Evolutionary conservation across 2,329 filamentous ascomycete genomes (phyloP), one percentile per base, ranked within the genome.

Genomic region (Penicillium sp.): DNA sequence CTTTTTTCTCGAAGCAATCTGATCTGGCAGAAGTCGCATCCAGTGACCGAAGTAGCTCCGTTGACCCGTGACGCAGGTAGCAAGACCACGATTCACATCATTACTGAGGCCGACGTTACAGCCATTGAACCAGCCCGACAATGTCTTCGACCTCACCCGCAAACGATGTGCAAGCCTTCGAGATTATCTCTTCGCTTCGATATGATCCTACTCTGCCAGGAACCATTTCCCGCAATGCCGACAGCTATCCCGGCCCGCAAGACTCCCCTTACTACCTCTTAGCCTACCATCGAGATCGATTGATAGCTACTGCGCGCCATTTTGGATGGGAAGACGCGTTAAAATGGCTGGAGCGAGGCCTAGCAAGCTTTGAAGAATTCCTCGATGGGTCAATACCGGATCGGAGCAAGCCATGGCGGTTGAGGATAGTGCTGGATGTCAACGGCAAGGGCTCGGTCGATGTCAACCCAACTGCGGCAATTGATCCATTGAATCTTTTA

Each of bases 231-330:
- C 66, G 62, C 48, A 65, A 58, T 37, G 53, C 62, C 63, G 62
- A 67, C 20, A 60, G 55, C 51, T 70, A 78, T 29, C 71, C 75
- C 8, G 51, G 62, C 53, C 70, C 71, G 48, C 61, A 65, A 27
- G 68, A 67, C 6, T 89, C 84, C 7, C 82, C 86, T 0, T 86
- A 90, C 61, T 95, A 95, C 70, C 90, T 95, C 80, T 81, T 94
- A 13, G 79, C 85, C 51, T 86, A 87, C 60, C 91, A 96, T 69
- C 83, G 85, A 39, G 88, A 92, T 67, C 87, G 91, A 46, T 82
- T 96, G 67, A 77, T 91, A n/a, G 80, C 77, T 63, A 77, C 80
- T 36, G 78, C 80, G 20, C 65, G 74, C 55, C 72, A 79, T 58
- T 80, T 82, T 60, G 66, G 75, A 36, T 82, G 80, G 75, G 23